Percentiles rank a stretch among this genome's conserved stretches.
Evolutionary conservation across 768 basidiomycete genomes (phyloP).

Genomic region (Suillus spraguei): DNA sequence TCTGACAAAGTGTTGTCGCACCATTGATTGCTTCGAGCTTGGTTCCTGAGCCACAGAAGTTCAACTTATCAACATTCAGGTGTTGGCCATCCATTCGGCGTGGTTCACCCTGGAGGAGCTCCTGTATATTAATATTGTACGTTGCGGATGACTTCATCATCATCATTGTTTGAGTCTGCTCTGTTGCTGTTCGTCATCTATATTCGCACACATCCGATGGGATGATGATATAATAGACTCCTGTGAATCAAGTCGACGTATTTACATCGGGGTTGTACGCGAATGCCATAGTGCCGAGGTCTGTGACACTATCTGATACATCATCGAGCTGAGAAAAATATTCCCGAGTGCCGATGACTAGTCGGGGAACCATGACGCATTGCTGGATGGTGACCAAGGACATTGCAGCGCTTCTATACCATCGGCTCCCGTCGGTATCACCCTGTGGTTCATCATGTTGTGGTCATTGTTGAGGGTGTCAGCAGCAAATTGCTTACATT

Average conservation of each 20-base stretch:
- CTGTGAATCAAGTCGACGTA: background rate
- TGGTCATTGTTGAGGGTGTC: background rate
- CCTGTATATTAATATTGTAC: background rate
- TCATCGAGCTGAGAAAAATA: background rate
- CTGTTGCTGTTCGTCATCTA: background rate
- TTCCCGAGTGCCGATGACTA: background rate
- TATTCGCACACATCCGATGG: background rate
- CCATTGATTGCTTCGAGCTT: background rate
- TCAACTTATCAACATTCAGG: background rate
- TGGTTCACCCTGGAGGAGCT: background rate
- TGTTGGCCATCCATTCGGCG: background rate
- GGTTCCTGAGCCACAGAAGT: background rate
- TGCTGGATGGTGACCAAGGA: background rate
- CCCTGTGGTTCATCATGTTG: background rate
- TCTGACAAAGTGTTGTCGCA: background rate
- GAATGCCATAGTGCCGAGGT: background rate
- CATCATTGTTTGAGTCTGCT: background rate
- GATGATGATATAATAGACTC: background rate
- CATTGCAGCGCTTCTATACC: background rate
- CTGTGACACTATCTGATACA: background rate
- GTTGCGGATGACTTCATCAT: background rate
- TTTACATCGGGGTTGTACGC: background rate
- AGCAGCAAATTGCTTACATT: background rate
- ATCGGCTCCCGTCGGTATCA: background rate
- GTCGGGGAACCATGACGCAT: conserved; percentile 2